phyloP scores from a whole-genome alignment of 2,329 filamentous ascomycete species.

The Colletotrichum viniferum region DNA sequence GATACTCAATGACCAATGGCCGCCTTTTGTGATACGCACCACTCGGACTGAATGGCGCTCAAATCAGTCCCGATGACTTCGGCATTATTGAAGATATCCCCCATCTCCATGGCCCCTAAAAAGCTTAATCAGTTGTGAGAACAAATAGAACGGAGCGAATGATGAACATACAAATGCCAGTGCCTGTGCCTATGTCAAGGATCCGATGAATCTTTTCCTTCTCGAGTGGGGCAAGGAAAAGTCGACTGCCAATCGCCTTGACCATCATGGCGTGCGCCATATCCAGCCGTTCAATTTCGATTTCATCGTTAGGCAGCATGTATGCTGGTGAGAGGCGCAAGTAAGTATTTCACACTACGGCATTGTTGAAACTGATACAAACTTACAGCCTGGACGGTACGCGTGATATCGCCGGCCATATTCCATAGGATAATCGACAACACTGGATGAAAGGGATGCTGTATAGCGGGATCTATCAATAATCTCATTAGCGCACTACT shows the following conservation, averaged over 20 bases:
- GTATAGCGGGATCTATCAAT: no score
- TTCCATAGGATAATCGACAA: no score
- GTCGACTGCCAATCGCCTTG: background rate
- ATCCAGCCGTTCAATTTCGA: background rate
- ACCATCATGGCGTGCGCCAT: background rate
- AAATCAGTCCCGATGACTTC: background rate
- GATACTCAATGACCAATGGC: background rate
- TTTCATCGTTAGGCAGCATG: no score
- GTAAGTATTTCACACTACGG: no score
- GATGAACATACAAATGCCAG: conserved; percentile 49
- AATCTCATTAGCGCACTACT: no score
- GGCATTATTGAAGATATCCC: background rate
- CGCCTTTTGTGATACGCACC: background rate
- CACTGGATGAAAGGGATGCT: no score
- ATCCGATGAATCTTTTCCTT: conserved; percentile 35
- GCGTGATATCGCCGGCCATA: no score
- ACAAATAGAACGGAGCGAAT: background rate
- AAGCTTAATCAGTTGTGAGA: background rate
- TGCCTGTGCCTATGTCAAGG: conserved; percentile 42
- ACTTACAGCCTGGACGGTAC: no score
- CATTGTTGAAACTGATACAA: no score
- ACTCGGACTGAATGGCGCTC: background rate
- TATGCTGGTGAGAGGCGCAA: no score
- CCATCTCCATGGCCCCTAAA: background rate
- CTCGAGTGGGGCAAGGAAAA: background rate